A percentile compares a stretch with the other conserved stretches of the same genome.
phyloP scores from a whole-genome alignment of 192 early-diverging fungal species.

The Mortierella claussenii region DNA sequence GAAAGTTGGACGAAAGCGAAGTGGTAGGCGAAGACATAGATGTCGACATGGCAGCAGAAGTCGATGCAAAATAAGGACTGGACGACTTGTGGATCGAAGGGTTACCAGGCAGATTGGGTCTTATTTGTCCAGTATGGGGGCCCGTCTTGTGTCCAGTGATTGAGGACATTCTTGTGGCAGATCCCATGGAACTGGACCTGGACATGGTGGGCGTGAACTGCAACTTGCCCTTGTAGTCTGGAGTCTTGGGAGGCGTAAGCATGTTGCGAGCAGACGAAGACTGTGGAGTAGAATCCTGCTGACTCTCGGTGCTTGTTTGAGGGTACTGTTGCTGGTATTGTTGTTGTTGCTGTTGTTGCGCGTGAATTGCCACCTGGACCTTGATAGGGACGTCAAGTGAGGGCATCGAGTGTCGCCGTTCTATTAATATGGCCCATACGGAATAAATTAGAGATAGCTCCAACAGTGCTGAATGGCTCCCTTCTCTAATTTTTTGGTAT shows the following conservation, averaged over 20 bases:
- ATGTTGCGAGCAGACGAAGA: conserved; percentile 7
- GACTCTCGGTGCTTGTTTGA: conserved; percentile 2
- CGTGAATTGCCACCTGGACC: conserved; percentile 12
- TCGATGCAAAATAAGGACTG: conserved; percentile 11
- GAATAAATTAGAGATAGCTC: too few species aligned
- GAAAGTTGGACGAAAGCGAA: conserved; percentile 4
- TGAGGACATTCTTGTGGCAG: neutral
- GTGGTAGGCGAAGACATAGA: conserved; percentile 10
- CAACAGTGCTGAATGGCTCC: too few species aligned
- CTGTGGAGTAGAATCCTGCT: neutral
- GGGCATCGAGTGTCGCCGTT: conserved; percentile 48
- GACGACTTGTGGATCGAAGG: conserved; percentile 39
- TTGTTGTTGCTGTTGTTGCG: conserved; percentile 5
- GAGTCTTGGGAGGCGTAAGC: conserved; percentile 28
- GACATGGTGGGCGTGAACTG: conserved; percentile 41
- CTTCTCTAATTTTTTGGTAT: neutral
- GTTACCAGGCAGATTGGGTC: conserved; percentile 41
- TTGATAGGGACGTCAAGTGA: conserved; percentile 25
- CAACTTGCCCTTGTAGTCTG: conserved; percentile 15
- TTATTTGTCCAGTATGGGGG: conserved; percentile 4
- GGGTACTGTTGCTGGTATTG: conserved; percentile 3
- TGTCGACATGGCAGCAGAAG: conserved; percentile 2
- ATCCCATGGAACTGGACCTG: conserved; percentile 30
- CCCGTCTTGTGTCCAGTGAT: neutral
- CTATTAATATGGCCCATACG: conserved; percentile 6